Evolutionary conservation across 2,329 filamentous ascomycete genomes (phyloP).

Genomic region (Cladobotryum mycophilum): DNA sequence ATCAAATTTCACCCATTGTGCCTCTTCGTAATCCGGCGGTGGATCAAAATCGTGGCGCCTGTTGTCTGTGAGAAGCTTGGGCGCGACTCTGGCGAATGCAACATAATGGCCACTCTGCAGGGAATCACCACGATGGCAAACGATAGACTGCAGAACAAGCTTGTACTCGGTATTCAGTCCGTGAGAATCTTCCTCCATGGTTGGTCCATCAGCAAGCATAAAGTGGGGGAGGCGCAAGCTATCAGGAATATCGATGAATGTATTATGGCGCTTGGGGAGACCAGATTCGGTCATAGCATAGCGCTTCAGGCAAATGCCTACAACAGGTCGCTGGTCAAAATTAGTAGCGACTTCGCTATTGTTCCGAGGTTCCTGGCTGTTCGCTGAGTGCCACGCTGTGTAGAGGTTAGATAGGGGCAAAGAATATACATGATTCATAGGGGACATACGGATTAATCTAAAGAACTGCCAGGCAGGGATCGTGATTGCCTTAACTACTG

Average conservation of each 20-base stretch:
- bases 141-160: conserved; percentile 80
- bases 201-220: conserved; percentile 68
- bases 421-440: conserved; percentile 2
- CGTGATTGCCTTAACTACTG: conserved; percentile 70
- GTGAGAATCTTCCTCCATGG: conserved; percentile 49
- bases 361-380: conserved; percentile 46
- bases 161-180: conserved; percentile 87
- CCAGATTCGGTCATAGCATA: conserved; percentile 68
- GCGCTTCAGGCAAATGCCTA: conserved; percentile 88
- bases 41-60: conserved; percentile 48
- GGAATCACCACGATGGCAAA: conserved; percentile 84
- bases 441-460: conserved; percentile 71
- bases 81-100: conserved; percentile 72
- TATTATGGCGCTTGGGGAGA: conserved; percentile 64
- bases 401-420: conserved; percentile 25
- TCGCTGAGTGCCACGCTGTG: conserved; percentile 74
- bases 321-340: conserved; percentile 76
- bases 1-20: conserved; percentile 87
- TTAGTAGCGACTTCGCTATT: conserved; percentile 84
- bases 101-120: conserved; percentile 90
- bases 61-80: conserved; percentile 54
- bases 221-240: conserved; percentile 81
- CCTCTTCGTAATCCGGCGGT: conserved; percentile 61
- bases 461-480: conserved; percentile 99
- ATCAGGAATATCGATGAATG: conserved; percentile 82